Percentiles rank a stretch among this genome's conserved stretches.
phyloP scores from a whole-genome alignment of 164 flowering plant genomes.

The Protea cynaroides region DNA sequence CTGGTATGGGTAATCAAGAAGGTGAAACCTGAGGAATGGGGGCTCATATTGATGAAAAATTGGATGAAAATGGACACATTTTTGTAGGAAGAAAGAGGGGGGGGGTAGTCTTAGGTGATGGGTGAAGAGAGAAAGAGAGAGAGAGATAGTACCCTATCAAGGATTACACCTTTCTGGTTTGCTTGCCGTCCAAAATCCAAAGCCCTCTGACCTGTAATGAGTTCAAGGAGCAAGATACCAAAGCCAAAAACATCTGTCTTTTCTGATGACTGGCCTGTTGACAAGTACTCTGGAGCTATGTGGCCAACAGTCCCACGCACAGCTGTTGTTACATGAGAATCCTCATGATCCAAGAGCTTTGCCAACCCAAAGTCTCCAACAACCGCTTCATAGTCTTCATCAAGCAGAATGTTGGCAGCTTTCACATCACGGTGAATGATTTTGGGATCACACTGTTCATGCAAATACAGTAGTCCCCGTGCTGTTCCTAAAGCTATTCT shows the following conservation, averaged over 20 bases:
- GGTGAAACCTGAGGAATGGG: too few species aligned
- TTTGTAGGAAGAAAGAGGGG: not conserved
- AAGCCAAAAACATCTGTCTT: slow-evolving; percentile 89
- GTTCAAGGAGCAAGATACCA: slow-evolving; percentile 78
- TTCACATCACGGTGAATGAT: slow-evolving; percentile 90
- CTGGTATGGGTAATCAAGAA: too few species aligned
- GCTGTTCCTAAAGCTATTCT: slow-evolving; percentile 78
- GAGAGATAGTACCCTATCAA: slow-evolving; percentile 38
- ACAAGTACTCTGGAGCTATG: slow-evolving; percentile 84
- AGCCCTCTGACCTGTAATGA: slow-evolving; percentile 79
- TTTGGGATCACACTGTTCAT: slow-evolving; percentile 86
- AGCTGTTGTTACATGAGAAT: slow-evolving; percentile 86
- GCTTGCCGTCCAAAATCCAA: slow-evolving; percentile 68
- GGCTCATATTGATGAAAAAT: not conserved
- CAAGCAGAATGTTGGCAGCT: slow-evolving; percentile 83
- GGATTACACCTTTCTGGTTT: slow-evolving; percentile 56
- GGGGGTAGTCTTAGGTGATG: not conserved
- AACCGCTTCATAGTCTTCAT: slow-evolving; percentile 82
- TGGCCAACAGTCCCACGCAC: slow-evolving; percentile 93
- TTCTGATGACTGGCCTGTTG: slow-evolving; percentile 84
- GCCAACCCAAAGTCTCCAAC: slow-evolving; percentile 93
- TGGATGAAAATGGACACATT: not conserved
- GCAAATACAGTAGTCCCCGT: slow-evolving; percentile 72
- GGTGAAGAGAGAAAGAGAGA: not conserved
- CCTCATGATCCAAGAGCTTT: slow-evolving; percentile 78